Base-by-base conservation (phyloP, 2,329 filamentous ascomycete genomes). In the Xylaria polymorpha region DNA sequence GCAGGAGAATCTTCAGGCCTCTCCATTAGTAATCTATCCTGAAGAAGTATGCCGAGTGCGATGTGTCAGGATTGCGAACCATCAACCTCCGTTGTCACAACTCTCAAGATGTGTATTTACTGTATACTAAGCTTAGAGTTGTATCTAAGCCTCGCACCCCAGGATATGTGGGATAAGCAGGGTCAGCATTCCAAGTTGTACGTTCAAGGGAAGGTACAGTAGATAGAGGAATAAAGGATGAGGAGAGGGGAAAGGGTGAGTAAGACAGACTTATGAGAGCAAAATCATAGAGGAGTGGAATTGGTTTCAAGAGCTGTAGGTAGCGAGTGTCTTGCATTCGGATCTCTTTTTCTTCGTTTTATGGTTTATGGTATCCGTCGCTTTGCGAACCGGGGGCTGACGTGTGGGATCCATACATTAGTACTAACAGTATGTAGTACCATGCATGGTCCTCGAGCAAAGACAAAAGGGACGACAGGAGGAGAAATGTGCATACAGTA, bases 371-470 rank as follows among this genome's bases (percentile, higher is more conserved):
- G 6, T 29, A 39, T 35, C 37, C 50, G 15, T 56, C 61, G 35
- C 48, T 50, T 60, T 64, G 39, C 48, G 66, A 67, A 56, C 66
- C 66, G 41, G 61, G 32, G 32, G 20, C 25, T 50, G 50, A 44
- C 35, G 53, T 37, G 58, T 46, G 44, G 59, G 39, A 15, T 55
- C 60, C 46, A 46, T 39, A 56, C 44, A 20, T n/a, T n/a, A n/a
- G n/a, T 29, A 29, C 25, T 29, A 29, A 41, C 44, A n/a, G n/a
- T n/a, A n/a, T 29, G 4, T 58, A 66, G 60, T 69, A 69, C 60
- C 64, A 44, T 69, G 67, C 64, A 69, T 56, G 60, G 62, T 53
- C n/a, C n/a, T n/a, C 29, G 20, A 69, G 60, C 59, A 60, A 46
- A 44, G 56, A 53, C 32, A 43, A 59, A 61, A 62, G 39, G 56